Evolutionary conservation across 1,284 basidiomycete species (phyloP), one percentile per base, ranked within the genome.

Genomic region (Marasmius tenuissimus): DNA sequence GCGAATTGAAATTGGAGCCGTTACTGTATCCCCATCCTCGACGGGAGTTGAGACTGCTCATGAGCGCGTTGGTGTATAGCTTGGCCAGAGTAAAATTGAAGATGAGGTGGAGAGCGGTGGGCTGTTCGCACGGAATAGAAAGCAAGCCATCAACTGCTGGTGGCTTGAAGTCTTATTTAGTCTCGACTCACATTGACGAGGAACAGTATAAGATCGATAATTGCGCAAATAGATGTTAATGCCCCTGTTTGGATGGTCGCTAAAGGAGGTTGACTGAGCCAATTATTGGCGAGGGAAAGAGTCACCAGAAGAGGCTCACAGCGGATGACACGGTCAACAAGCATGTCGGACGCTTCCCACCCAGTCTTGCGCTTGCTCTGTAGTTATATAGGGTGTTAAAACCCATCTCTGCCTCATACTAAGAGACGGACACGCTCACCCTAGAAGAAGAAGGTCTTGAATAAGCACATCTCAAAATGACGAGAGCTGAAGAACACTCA

Each of bases 11-110:
- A 27, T 27, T 27, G 27, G 27, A 27, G 18, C 34, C 47, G 11
- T 61, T 53, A 33, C 38, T 37, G 42, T 34, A 61, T 22, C 53
- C 50, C 59, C 59, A 61, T 12, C 59, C 59, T 5, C 53, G 53
- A 40, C 59, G 59, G 39, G 59, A 61, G 42, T 61, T 61, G 18
- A 61, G 53, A 7, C 53, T 57, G 37, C 53, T 57, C 16, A 61
- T 7, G 7, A 61, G 54, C 1, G 59, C 49, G 33, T 61, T 61
- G 10, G 59, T 61, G 27, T 61, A 61, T 18, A 61, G 45, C 20
- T 61, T 61, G n/a, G 59, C 40, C 1, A 61, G 53, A 14, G 49
- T 40, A 56, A 40, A 57, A 45, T 61, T 61, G 33, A 61, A 50
- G n/a, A 61, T 18, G 52, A 61, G 59, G 53, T 61, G 59, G 42